Evolutionary conservation across 1,139 yeast genomes (phyloP), one percentile per base, ranked within the genome.

Genomic region (Torulaspora pretoriensis): DNA sequence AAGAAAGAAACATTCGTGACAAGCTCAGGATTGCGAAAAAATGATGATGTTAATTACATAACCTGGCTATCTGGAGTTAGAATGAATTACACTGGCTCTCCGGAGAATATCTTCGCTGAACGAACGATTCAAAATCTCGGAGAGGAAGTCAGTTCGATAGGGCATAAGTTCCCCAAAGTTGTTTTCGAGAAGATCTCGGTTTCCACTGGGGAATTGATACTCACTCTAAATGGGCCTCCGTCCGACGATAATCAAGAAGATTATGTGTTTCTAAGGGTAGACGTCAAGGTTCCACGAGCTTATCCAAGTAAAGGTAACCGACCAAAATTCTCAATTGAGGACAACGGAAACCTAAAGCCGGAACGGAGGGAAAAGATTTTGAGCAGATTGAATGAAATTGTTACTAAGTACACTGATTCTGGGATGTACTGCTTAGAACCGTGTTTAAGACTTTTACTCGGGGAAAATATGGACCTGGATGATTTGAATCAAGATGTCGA

Each of bases 1-100:
- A 55, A 63, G 2, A 65, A 60, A 41, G 73, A 69, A 44, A 61
- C 57, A 1, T 68, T 70, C 42, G 69, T 69, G 2, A 64, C 74
- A 2, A 64, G 63, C 19, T 63, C 71, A 16, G 70, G 72, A 3
- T 38, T 57, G 19, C 57, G 53, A 24, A 48, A 48, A 7, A 48
- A 51, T 46, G 66, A 60, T 42, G 75, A 77, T 47, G 65, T 78
- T 30, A 81, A 81, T 53, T 96, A 90, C 60, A 69, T 92, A 49
- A 81, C 83, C 53, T 92, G 98, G 98, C 83, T 92, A 34, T 83
- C 96, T 0, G 97, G 97, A 38, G 95, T 92, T 5, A 72, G 92
- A 44, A 80, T 77, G 59, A 59, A 60, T 39, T 53, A 57, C 38
- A 49, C 53, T 8, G 52, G 53, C 24, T 78, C 68, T n/a, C 59